Evolutionary conservation across 768 basidiomycete genomes (phyloP), one percentile per base, ranked within the genome.

Genomic region (Podaxis rugospora): DNA sequence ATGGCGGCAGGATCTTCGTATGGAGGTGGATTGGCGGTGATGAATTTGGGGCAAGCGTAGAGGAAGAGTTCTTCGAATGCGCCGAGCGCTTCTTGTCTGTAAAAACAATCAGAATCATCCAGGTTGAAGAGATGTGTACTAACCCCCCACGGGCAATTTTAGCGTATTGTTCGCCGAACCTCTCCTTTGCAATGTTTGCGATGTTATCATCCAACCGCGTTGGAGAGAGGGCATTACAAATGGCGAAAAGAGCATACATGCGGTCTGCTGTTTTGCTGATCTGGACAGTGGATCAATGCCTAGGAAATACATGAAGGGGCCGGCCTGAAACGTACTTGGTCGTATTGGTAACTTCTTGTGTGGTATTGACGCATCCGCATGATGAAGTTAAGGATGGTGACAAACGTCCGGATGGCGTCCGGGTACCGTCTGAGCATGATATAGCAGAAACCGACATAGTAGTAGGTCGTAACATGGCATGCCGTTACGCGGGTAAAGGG

Each of bases 231-330:
- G 92, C 90, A 66, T 93, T 90, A 77, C 94, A 96, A 62, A 99
- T 86, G 5, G 95, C 93, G 64, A 98, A 92, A 35, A 99, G 75
- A 4, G 95, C 95, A 68, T 98, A 96, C 95, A 98, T 99, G 50
- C 97, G 80, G 70, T 99, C 97, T 2, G 93, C 95, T 16, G 92
- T 95, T 80, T 98, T 98, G 78, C 89, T 94, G 75, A 99, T 97
- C 92, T 93, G 39, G 4, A 25, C 16, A 49, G 37, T 35, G 57
- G n/a, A 51, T 51, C 60, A 55, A 49, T 46, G 37, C 51, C 51
- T 49, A 52, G 9, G 25, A 4, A 44, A 42, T 40, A 27, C 9
- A 49, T 39, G n/a, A 47, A 37, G 5, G 25, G 39, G 5, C 37
- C 28, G 27, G 5, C 37, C 28, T 25, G 11, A 16, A 59, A 61